A percentile compares a stretch with the other conserved stretches of the same genome.
phyloP scores from a whole-genome alignment of 192 early-diverging fungal genomes.

The Spizellomyces punctatus region DNA sequence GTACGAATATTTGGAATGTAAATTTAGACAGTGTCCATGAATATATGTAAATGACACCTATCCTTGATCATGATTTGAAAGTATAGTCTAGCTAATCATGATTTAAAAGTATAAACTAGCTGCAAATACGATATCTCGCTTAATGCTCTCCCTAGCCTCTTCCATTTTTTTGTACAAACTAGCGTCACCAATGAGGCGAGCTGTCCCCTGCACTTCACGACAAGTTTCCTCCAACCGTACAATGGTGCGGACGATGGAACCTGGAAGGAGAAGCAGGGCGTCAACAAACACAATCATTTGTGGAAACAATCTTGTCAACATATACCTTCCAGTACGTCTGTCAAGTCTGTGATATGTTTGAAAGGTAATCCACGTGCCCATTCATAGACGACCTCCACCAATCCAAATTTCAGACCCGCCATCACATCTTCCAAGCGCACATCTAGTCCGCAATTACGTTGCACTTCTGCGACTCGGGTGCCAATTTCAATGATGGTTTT shows the following conservation, averaged over 20 bases:
- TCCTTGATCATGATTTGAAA: not conserved
- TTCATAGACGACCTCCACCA: slow-evolving; percentile 97
- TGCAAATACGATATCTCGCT: slow-evolving; percentile 96
- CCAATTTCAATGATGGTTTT: slow-evolving; percentile 63
- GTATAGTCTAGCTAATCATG: not conserved
- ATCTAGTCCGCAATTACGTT: slow-evolving; percentile 70
- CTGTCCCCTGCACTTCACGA: slow-evolving; percentile 81
- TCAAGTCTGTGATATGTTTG: slow-evolving; percentile 87
- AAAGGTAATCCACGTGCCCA: slow-evolving; percentile 95
- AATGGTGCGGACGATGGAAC: slow-evolving; percentile 93
- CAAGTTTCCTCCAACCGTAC: slow-evolving; percentile 92
- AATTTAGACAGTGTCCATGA: too few species aligned
- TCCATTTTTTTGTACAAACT: slow-evolving; percentile 91
- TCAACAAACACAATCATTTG: too few species aligned
- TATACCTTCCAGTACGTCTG: slow-evolving; percentile 85
- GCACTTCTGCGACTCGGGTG: slow-evolving; percentile 68
- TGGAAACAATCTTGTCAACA: slow-evolving; percentile 24
- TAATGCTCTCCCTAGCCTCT: slow-evolving; percentile 79
- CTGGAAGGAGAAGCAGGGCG: too few species aligned
- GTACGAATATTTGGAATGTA: too few species aligned
- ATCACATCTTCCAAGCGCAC: slow-evolving; percentile 46
- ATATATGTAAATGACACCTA: too few species aligned
- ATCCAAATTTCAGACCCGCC: slow-evolving; percentile 70
- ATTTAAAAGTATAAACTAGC: slow-evolving; percentile 76
- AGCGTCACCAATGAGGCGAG: slow-evolving; percentile 87